Evolutionary conservation across 2,329 filamentous ascomycete genomes (phyloP).

Genomic region (Scolecobasidium constrictum): DNA sequence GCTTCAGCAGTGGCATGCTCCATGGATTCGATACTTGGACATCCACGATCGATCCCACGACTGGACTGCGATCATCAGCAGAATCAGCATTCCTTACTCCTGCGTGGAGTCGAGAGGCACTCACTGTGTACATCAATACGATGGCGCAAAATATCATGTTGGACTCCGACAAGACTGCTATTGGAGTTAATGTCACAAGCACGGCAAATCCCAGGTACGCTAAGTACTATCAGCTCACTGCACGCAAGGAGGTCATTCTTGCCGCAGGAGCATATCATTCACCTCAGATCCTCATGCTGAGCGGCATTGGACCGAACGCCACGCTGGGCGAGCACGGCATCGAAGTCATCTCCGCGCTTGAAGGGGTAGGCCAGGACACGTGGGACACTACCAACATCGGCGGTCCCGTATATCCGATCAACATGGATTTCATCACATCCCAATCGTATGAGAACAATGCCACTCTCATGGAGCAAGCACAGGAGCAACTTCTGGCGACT

Average conservation of each 20-base stretch:
- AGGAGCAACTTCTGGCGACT: not conserved
- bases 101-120: conserved; percentile 12
- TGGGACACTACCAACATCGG: conserved; percentile 34
- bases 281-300: conserved; percentile 9
- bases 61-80: conserved; percentile 12
- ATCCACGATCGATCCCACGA: conserved; percentile 21
- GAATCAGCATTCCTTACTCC: conserved; percentile 15
- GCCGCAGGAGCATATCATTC: conserved; percentile 9
- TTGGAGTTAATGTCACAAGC: conserved; percentile 7
- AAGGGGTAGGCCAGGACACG: conserved; percentile 54
- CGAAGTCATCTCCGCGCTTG: conserved; percentile 14
- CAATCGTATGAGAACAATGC: conserved; percentile 9
- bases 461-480: conserved; percentile 12
- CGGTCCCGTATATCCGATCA: conserved; percentile 1
- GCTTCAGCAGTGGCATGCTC: conserved; percentile 12
- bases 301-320: conserved; percentile 14
- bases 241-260: conserved; percentile 10
- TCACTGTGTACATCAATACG: conserved; percentile 21
- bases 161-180: conserved; percentile 14
- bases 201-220: not conserved
- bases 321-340: conserved; percentile 28
- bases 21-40: conserved; percentile 11
- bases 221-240: conserved; percentile 3
- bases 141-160: conserved; percentile 26
- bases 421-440: not conserved